phyloP scores from a whole-genome alignment of 345 rosid species.

The Chamaenerion angustifolium region DNA sequence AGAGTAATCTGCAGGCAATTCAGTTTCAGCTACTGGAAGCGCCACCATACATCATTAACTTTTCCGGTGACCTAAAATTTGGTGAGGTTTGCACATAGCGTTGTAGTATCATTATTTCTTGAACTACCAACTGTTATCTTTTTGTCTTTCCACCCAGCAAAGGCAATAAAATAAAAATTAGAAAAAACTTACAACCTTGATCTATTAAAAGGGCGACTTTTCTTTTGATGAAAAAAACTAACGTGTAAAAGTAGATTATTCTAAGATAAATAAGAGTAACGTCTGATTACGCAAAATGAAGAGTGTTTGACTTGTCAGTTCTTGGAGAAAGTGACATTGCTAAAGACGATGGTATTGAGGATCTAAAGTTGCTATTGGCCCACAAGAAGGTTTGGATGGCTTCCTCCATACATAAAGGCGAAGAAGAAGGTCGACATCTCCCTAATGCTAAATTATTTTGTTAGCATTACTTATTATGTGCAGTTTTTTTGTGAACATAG shows the following conservation, averaged over 20 bases:
- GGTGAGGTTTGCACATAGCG: slow-evolving; percentile 24
- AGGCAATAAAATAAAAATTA: too few relatives aligned
- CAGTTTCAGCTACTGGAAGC: slow-evolving; percentile 73
- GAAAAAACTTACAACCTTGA: too few relatives aligned
- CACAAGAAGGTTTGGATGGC: slow-evolving; percentile 76
- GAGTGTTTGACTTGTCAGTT: slow-evolving; percentile 10
- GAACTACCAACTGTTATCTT: too few relatives aligned
- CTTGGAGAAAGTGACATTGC: slow-evolving; percentile 31
- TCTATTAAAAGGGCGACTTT: too few relatives aligned
- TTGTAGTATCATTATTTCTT: background rate
- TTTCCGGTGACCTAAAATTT: slow-evolving; percentile 81
- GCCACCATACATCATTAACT: slow-evolving; percentile 50
- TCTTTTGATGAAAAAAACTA: too few relatives aligned
- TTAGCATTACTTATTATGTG: too few relatives aligned
- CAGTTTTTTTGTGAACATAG: too few relatives aligned
- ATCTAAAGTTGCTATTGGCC: slow-evolving; percentile 40
- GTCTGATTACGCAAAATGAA: background rate
- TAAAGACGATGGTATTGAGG: slow-evolving; percentile 22
- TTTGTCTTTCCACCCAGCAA: too few relatives aligned
- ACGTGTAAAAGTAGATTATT: background rate
- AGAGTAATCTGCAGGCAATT: slow-evolving; percentile 75
- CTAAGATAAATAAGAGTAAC: background rate
- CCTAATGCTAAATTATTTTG: background rate
- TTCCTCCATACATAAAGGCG: slow-evolving; percentile 77
- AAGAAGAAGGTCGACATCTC: slow-evolving; percentile 55